Evolutionary conservation across 2,329 filamentous ascomycete species (phyloP), one percentile per base, ranked within the genome.

Genomic region (Botrytis galanthina): DNA sequence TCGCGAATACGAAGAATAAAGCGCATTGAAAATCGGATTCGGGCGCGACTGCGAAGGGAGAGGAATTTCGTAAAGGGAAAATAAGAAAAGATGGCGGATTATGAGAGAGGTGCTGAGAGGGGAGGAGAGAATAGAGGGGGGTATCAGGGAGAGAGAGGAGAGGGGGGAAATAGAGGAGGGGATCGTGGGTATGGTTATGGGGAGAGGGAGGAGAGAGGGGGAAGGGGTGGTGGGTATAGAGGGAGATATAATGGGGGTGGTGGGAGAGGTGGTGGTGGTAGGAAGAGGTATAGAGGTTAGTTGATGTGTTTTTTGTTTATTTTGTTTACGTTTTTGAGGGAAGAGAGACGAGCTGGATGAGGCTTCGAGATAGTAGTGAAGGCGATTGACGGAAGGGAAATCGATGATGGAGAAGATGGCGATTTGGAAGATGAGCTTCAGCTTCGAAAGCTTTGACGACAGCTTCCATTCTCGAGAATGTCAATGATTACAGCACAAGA

Each of bases 251-350:
- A 73, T 72, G 54, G 64, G 1, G 46, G 64, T 54, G 78, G 79
- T n/a, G 75, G 78, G 32, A 84, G 87, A 74, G 85, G 88, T 75
- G 83, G 90, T 81, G 89, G 89, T 79, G 90, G 92, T 82, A 97
- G 97, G 84, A 88, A 92, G 79, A 89, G 94, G 81, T 92, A 91
- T 81, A 88, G 93, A 92, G 94, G 94, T 95, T 82, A 78, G 63
- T 60, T 18, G 14, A n/a, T 57, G 59, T 44, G 16, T 35, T 32
- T 42, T 44, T 60, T 35, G 8, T 14, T 57, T 35, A 9, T 42
- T 29, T 42, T 44, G 57, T n/a, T 72, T 59, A 42, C 20, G n/a
- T 39, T 29, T 16, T 69, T 57, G 32, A 32, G 8, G 22, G 22
- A 12, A 22, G 22, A 16, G 6, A 18, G 22, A 32, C 18, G 51